Conservation (phyloP, 1,139 yeast species). For the Candida tunisiensis region DNA sequence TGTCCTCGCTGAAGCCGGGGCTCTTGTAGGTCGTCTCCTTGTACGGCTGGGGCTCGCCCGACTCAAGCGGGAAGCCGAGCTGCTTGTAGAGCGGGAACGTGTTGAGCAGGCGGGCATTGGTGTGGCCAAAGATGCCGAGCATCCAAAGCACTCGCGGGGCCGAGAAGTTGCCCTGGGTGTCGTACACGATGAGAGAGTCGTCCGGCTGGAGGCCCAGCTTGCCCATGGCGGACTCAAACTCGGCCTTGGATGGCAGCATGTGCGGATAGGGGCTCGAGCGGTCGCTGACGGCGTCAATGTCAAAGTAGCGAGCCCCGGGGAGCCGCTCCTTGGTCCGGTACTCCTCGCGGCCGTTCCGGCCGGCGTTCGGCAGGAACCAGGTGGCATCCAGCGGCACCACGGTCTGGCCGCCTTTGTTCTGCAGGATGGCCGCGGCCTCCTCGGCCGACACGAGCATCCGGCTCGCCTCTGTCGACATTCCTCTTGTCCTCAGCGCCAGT, state of each 20-base stretch:
- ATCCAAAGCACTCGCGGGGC: constrained; percentile 92
- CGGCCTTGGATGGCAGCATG: constrained; percentile 55
- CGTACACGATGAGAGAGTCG: constrained; percentile 70
- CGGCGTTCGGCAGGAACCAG: constrained; percentile 80
- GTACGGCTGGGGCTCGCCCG: constrained; percentile 4
- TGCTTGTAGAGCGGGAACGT: constrained; percentile 39
- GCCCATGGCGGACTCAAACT: constrained; percentile 37
- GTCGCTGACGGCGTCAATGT: constrained; percentile 55
- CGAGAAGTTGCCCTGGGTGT: constrained; percentile 67
- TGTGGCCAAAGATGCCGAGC: constrained; percentile 60
- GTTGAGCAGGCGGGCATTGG: constrained; percentile 47
- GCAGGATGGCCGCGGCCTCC: background rate
- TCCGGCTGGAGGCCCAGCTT: constrained; percentile 23
- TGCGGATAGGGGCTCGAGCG: constrained; percentile 56
- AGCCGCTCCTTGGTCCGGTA: constrained; percentile 29
- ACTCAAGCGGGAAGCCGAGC: constrained; percentile 23
- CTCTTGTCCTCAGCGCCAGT: background rate
- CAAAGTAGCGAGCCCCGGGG: constrained; percentile 57
- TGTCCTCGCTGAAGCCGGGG: constrained; percentile 24
- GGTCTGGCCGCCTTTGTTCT: too few species aligned
- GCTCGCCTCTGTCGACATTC: background rate
- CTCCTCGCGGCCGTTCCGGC: constrained; percentile 35
- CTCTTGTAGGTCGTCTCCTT: constrained; percentile 21
- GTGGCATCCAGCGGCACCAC: constrained; percentile 65
- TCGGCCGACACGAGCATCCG: background rate